Evolutionary conservation across 139 green algal species (phyloP).

Genomic region (Pleodorina starrii): DNA sequence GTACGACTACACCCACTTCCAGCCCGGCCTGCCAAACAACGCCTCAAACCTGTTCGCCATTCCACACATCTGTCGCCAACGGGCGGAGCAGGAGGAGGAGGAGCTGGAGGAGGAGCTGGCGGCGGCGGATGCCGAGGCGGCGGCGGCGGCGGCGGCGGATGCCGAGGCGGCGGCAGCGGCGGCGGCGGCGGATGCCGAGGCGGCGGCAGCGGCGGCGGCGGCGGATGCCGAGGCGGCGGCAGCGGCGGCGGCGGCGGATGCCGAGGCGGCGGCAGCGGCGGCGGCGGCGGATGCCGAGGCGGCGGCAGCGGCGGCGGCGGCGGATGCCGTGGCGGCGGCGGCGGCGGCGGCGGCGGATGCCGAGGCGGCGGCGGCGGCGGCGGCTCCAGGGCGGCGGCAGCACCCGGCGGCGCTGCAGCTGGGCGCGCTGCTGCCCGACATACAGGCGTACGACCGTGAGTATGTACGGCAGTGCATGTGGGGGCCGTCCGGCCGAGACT

Average conservation of each 20-base stretch:
- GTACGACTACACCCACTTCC: conserved; percentile 51
- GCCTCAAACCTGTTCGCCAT: conserved; percentile 9
- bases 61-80: background rate
- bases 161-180: too few relatives aligned
- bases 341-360: conserved; percentile 36
- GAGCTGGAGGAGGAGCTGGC: background rate
- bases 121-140: too few relatives aligned
- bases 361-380: background rate
- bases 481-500: too few relatives aligned
- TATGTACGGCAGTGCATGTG: background rate
- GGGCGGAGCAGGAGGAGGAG: too few relatives aligned
- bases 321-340: background rate
- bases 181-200: too few relatives aligned
- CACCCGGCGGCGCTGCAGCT: conserved; percentile 45
- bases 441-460: conserved; percentile 42
- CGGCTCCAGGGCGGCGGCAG: background rate
- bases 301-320: background rate
- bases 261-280: background rate
- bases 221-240: background rate
- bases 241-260: conserved; percentile 30
- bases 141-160: too few relatives aligned
- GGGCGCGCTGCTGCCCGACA: conserved; percentile 23
- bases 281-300: background rate
- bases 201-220: background rate
- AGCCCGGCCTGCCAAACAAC: background rate